Evolutionary conservation across 164 flowering plant species (phyloP).

Genomic region (Nelumbo lutea): DNA sequence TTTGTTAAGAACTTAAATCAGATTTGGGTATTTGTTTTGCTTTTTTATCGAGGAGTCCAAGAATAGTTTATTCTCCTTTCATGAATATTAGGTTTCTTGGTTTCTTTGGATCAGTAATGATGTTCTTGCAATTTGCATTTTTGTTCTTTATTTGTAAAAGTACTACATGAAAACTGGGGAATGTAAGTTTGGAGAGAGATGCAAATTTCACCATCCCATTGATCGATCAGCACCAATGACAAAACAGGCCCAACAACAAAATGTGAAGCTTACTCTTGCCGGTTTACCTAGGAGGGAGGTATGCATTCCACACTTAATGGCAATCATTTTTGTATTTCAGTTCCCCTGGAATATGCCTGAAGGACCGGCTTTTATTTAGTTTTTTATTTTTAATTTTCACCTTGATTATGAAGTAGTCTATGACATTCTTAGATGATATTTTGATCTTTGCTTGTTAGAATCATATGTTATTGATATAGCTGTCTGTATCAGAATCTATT

Average conservation of each 20-base stretch:
- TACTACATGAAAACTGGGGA: constrained; percentile 87
- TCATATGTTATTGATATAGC: too few relatives aligned
- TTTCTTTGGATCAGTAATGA: not conserved
- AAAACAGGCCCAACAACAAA: constrained; percentile 32
- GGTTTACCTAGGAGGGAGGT: constrained; percentile 98
- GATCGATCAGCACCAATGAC: constrained; percentile 50
- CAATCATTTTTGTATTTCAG: too few relatives aligned
- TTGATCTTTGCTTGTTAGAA: too few relatives aligned
- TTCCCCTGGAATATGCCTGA: too few relatives aligned
- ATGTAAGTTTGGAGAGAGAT: constrained; percentile 80
- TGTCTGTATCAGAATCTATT: too few relatives aligned
- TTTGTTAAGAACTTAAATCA: not conserved
- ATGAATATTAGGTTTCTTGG: not conserved
- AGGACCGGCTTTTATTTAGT: too few relatives aligned
- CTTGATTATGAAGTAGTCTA: too few relatives aligned
- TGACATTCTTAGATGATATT: too few relatives aligned
- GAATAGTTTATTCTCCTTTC: not conserved
- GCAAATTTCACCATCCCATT: constrained; percentile 89
- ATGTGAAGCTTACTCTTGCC: constrained; percentile 83
- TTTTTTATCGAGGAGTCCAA: not conserved
- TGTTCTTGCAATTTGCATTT: not conserved
- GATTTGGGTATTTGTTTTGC: not conserved
- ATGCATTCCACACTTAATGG: constrained; percentile 13
- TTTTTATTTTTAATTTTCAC: too few relatives aligned
- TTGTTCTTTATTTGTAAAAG: constrained; percentile 23